Conservation (phyloP, 2,329 filamentous ascomycete genomes). For the Pyricularia grisea region DNA sequence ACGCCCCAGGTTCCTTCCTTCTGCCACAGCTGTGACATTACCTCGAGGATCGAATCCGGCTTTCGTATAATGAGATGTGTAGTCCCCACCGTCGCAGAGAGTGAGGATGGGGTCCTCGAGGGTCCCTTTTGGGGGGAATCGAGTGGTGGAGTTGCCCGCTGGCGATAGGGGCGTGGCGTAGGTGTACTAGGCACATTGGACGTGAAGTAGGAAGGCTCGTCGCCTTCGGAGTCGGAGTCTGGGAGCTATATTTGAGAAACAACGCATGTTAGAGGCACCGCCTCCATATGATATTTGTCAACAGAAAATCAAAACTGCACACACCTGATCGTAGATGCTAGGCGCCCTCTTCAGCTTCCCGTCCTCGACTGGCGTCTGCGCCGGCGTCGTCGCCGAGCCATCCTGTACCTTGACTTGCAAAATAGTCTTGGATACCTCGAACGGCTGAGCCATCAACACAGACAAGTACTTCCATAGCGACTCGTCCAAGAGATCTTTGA, state of each 20-base stretch:
- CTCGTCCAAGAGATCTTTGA: slow-evolving; percentile 72
- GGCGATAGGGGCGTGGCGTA: slow-evolving; percentile 26
- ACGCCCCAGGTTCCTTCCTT: slow-evolving; percentile 86
- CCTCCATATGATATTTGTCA: neutral
- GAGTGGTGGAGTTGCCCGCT: slow-evolving; percentile 17
- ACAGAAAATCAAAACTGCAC: neutral
- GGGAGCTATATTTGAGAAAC: neutral
- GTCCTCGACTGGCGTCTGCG: slow-evolving; percentile 2
- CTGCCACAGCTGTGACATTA: slow-evolving; percentile 78
- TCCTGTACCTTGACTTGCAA: slow-evolving; percentile 65
- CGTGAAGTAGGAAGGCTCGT: slow-evolving; percentile 80
- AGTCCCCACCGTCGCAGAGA: slow-evolving; percentile 31
- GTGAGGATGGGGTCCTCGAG: slow-evolving; percentile 7
- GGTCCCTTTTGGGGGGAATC: neutral
- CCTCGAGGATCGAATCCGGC: slow-evolving; percentile 74
- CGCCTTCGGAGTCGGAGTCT: slow-evolving; percentile 61
- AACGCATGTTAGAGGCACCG: neutral
- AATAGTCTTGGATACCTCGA: slow-evolving; percentile 92
- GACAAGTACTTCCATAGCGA: slow-evolving; percentile 87
- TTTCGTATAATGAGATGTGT: slow-evolving; percentile 60
- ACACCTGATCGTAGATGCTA: slow-evolving; percentile 2
- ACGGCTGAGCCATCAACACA: slow-evolving; percentile 84
- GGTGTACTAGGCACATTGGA: slow-evolving; percentile 51
- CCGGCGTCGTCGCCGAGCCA: slow-evolving; percentile 24
- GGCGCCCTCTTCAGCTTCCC: slow-evolving; percentile 8